Conservation (phyloP, 2,329 filamentous ascomycete species). For the Fusarium marasasianum region DNA sequence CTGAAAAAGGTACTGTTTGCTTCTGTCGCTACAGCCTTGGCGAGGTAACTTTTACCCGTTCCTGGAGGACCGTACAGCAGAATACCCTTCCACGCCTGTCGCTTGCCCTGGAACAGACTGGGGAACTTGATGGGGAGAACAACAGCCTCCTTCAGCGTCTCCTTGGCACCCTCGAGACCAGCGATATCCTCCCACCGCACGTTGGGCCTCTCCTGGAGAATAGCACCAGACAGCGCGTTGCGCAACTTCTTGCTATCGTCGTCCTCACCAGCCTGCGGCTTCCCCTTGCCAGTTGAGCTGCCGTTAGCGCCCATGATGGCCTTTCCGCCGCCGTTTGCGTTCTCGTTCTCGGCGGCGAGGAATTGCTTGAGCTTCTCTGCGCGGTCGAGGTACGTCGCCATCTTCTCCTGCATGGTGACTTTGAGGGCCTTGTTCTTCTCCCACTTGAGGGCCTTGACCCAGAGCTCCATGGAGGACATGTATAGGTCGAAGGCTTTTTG, state of each 20-base stretch:
- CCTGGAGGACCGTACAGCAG: conserved; percentile 94
- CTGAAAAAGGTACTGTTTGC: conserved; percentile 99
- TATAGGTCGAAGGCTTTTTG: conserved; percentile 97
- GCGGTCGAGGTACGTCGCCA: conserved; percentile 96
- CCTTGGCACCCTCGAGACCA: conserved; percentile 91
- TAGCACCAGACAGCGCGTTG: conserved; percentile 89
- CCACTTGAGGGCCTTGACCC: conserved; percentile 99
- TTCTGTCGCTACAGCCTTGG: conserved; percentile 97
- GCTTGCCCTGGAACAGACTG: conserved; percentile 92
- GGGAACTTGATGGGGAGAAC: conserved; percentile 98
- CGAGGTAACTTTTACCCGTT: conserved; percentile 96
- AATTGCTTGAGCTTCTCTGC: conserved; percentile 98
- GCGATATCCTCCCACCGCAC: conserved; percentile 98
- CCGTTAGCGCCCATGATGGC: conserved; percentile 75
- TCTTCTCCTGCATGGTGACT: conserved; percentile 96
- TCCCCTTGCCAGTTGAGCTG: conserved; percentile 68
- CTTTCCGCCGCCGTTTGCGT: conserved; percentile 71
- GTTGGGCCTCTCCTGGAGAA: conserved; percentile 94
- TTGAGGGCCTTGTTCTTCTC: conserved; percentile 98
- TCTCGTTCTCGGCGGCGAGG: conserved; percentile 78
- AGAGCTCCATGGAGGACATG: conserved; percentile 94
- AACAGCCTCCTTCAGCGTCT: conserved; percentile 96
- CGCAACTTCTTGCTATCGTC: conserved; percentile 96
- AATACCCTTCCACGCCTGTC: conserved; percentile 98
- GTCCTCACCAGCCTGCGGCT: conserved; percentile 71